These are phyloP conservation scores for Euphorbia schlechtendalii DNA, from an alignment of 441 rosid genomes.

Conservation along the genomic window DNA sequence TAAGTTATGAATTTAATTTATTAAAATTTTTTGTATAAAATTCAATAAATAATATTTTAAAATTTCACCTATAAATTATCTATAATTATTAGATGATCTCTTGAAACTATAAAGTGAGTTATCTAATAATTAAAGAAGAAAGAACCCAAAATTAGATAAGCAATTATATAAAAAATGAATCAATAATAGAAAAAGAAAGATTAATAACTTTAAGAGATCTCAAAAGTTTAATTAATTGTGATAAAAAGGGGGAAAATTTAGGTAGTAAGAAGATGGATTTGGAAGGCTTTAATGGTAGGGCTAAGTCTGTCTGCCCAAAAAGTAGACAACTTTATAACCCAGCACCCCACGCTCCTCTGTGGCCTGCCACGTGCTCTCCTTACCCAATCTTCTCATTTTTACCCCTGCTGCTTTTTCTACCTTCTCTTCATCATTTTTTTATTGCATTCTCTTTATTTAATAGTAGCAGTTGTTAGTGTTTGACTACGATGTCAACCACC, in stretches of 20 bases:
- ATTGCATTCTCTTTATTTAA: no score
- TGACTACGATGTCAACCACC: no score
- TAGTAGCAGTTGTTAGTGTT: no score
- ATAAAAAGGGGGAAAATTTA: not conserved
- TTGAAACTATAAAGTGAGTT: not conserved
- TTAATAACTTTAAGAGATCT: no score
- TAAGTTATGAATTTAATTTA: no score
- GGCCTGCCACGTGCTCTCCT: conserved; percentile 46
- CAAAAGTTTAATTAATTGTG: no score
- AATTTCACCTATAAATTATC: not conserved
- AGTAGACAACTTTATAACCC: conserved; percentile 35
- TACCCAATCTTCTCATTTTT: conserved; percentile 27
- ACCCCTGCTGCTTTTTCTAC: conserved; percentile 23
- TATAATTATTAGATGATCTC: not conserved
- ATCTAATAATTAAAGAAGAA: not conserved
- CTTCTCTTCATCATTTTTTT: no score
- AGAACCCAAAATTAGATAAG: not conserved
- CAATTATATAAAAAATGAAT: not conserved
- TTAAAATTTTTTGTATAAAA: no score
- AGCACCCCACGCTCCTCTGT: conserved; percentile 27
- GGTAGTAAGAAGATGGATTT: conserved; percentile 8
- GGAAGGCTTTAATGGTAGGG: conserved; percentile 36
- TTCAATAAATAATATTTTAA: not conserved
- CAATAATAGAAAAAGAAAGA: not conserved
- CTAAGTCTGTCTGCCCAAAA: conserved; percentile 37